phyloP scores from a whole-genome alignment of 768 basidiomycete genomes.

The Mycena crocata region DNA sequence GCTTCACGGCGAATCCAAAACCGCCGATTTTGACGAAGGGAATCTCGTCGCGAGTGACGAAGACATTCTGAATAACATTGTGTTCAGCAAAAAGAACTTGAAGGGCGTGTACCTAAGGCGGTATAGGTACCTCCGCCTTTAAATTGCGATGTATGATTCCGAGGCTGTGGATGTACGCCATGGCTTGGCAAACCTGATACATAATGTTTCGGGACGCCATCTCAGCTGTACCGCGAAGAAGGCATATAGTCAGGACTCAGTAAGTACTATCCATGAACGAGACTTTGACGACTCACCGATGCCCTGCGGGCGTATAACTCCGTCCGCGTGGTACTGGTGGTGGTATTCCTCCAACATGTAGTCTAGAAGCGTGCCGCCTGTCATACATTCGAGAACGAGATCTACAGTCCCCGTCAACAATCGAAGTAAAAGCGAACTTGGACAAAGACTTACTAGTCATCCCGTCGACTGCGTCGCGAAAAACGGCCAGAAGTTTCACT shows the following conservation, averaged over 20 bases:
- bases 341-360: background rate
- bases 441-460: background rate
- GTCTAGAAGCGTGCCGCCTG: background rate
- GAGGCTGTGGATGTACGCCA: conserved; percentile 6
- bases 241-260: background rate
- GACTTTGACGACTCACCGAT: background rate
- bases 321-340: background rate
- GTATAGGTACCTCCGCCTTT: background rate
- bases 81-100: background rate
- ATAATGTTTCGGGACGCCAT: background rate
- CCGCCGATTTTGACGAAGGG: conserved; percentile 8
- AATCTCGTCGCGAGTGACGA: background rate
- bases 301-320: background rate
- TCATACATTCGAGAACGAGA: background rate
- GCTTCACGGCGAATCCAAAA: conserved; percentile 2
- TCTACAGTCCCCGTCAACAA: background rate
- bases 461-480: background rate
- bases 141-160: conserved; percentile 8
- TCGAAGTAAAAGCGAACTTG: no score
- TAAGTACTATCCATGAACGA: background rate
- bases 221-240: no score
- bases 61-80: background rate
- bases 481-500: background rate
- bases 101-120: no score
- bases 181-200: conserved; percentile 6